These are phyloP conservation scores for Phoma sp. DNA, from an alignment of 2,329 filamentous ascomycete species.

Conservation along the genomic window DNA sequence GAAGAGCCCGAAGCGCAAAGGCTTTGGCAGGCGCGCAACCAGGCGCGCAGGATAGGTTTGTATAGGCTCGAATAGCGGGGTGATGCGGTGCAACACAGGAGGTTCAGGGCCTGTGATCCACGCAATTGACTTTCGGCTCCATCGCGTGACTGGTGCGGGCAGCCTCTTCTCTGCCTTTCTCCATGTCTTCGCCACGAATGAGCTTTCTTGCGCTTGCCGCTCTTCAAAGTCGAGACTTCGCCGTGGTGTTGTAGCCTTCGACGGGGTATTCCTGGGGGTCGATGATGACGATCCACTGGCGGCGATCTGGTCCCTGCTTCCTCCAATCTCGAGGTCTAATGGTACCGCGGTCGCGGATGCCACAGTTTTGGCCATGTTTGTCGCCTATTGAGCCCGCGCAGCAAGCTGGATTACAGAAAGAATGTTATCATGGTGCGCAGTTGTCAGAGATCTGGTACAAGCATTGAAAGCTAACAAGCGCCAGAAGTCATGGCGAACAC, in stretches of 20 bases:
- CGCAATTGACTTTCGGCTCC: conserved; percentile 35
- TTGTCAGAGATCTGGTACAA: not conserved
- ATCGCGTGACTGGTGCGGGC: conserved; percentile 27
- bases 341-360: conserved; percentile 10
- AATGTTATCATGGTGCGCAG: conserved; percentile 5
- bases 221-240: conserved; percentile 7
- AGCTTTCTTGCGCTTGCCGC: not conserved
- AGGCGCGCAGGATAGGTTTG: conserved; percentile 71
- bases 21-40: conserved; percentile 65
- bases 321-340: conserved; percentile 11
- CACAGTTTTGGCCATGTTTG: conserved; percentile 1
- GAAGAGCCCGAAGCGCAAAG: conserved; percentile 63
- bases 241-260: conserved; percentile 8
- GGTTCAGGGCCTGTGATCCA: conserved; percentile 58
- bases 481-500: conserved; percentile 1
- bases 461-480: conserved; percentile 4
- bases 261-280: conserved; percentile 5
- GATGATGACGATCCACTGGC: conserved; percentile 7
- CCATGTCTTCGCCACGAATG: not conserved
- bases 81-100: conserved; percentile 52
- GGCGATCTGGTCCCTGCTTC: conserved; percentile 8
- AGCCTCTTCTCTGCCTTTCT: not conserved
- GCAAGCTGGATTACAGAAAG: not conserved
- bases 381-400: not conserved
- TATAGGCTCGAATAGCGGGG: conserved; percentile 66